A percentile compares a stretch with the other conserved stretches of the same genome.
These are phyloP conservation scores for Stachybotrys echinatus DNA, from an alignment of 2,329 filamentous ascomycete species.

Conservation along the genomic window DNA sequence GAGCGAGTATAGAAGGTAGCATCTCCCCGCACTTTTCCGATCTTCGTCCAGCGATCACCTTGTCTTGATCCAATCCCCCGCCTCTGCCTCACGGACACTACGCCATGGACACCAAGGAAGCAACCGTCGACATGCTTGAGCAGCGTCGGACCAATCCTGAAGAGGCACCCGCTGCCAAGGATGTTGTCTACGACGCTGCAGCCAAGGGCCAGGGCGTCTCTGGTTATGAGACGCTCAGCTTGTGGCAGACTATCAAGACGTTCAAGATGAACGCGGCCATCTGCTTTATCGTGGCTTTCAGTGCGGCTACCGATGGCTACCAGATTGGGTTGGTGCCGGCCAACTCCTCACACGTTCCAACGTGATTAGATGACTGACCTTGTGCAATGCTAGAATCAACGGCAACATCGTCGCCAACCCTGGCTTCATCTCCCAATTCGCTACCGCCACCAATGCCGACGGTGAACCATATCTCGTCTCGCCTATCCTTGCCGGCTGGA, in stretches of 20 bases:
- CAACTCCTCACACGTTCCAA: too few relatives aligned
- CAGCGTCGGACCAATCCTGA: too few relatives aligned
- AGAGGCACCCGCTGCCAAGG: too few relatives aligned
- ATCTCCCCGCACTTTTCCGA: too few relatives aligned
- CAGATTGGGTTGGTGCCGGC: background rate
- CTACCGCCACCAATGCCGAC: background rate
- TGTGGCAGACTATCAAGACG: slow-evolving; percentile 16
- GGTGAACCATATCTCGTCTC: background rate
- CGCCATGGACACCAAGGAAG: too few relatives aligned
- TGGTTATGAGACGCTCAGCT: slow-evolving; percentile 16
- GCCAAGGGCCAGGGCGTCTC: slow-evolving; percentile 15
- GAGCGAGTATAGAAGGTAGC: too few relatives aligned
- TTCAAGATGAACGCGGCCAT: slow-evolving; percentile 14
- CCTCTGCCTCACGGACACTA: too few relatives aligned
- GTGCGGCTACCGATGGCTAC: slow-evolving; percentile 12
- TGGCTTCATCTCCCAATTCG: background rate
- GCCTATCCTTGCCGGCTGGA: background rate
- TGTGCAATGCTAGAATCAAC: background rate
- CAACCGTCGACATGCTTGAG: too few relatives aligned
- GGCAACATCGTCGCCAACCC: slow-evolving; percentile 1
- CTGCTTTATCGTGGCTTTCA: slow-evolving; percentile 17
- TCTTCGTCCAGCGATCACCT: too few relatives aligned
- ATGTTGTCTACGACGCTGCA: too few relatives aligned
- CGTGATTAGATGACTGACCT: background rate
- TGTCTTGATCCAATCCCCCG: too few relatives aligned